These are phyloP conservation scores for Rubia yunnanensis DNA, from an alignment of 257 asterid genomes.

Conservation along the genomic window DNA sequence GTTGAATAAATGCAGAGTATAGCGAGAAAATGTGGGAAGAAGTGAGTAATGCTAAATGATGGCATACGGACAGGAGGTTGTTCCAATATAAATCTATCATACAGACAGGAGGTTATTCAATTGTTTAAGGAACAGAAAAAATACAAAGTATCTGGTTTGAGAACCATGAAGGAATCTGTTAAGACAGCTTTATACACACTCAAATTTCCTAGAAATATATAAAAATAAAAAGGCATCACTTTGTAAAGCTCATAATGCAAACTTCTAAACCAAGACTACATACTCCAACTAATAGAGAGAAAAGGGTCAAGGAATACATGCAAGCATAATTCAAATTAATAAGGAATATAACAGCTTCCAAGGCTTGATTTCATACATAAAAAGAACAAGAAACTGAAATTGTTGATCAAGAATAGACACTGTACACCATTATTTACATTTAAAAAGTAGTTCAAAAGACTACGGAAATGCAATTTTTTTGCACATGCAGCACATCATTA, in stretches of 20 bases:
- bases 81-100: background rate
- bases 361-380: background rate
- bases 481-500: background rate
- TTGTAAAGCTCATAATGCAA: background rate
- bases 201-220: background rate
- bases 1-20: background rate
- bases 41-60: background rate
- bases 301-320: background rate
- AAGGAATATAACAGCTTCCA: background rate
- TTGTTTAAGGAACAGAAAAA: background rate
- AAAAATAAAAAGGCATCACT: background rate
- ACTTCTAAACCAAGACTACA: background rate
- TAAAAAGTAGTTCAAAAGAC: background rate
- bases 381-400: background rate
- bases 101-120: too few species aligned
- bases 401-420: background rate
- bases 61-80: background rate
- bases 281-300: background rate
- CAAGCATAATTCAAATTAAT: background rate
- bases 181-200: background rate
- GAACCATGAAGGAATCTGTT: background rate
- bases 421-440: background rate
- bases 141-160: background rate
- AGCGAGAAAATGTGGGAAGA: background rate
- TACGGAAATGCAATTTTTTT: background rate